These are phyloP conservation scores for Hypomyces perniciosus DNA, from an alignment of 2,329 filamentous ascomycete genomes.

Conservation along the genomic window DNA sequence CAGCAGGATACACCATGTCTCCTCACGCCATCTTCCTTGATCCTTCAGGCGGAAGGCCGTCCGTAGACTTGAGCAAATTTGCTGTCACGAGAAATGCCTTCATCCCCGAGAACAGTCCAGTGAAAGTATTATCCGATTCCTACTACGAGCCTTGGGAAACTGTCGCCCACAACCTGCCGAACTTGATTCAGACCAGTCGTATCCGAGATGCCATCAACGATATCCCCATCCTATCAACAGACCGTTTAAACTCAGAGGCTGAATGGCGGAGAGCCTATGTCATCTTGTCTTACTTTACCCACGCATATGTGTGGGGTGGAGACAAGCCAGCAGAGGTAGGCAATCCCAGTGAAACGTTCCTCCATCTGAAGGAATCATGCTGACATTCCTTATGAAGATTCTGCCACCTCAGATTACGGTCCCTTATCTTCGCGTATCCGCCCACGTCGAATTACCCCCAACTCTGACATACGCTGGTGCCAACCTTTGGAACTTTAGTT, in stretches of 20 bases:
- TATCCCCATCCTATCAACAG: conserved; percentile 65
- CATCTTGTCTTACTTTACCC: conserved; percentile 70
- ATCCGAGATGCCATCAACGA: conserved; percentile 57
- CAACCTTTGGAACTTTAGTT: conserved; percentile 85
- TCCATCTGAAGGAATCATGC: neutral
- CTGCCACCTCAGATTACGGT: conserved; percentile 72
- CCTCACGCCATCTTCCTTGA: conserved; percentile 33
- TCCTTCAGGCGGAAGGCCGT: conserved; percentile 14
- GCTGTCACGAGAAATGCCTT: conserved; percentile 60
- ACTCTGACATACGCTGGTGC: conserved; percentile 86
- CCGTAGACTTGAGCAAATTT: conserved; percentile 29
- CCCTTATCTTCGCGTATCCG: conserved; percentile 67
- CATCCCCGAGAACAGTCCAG: conserved; percentile 64
- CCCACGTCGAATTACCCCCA: conserved; percentile 72
- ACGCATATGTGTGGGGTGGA: conserved; percentile 88
- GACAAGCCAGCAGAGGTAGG: conserved; percentile 63
- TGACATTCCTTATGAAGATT: conserved; percentile 30
- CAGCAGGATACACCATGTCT: conserved; percentile 29
- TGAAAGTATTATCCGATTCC: conserved; percentile 56
- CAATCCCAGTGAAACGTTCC: neutral
- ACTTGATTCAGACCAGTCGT: conserved; percentile 56
- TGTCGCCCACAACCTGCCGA: conserved; percentile 60
- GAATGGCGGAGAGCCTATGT: conserved; percentile 82
- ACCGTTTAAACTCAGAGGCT: conserved; percentile 53
- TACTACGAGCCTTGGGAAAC: conserved; percentile 81